Base-by-base conservation (phyloP, 2,329 filamentous ascomycete genomes). In the Ilyonectria sp. region DNA sequence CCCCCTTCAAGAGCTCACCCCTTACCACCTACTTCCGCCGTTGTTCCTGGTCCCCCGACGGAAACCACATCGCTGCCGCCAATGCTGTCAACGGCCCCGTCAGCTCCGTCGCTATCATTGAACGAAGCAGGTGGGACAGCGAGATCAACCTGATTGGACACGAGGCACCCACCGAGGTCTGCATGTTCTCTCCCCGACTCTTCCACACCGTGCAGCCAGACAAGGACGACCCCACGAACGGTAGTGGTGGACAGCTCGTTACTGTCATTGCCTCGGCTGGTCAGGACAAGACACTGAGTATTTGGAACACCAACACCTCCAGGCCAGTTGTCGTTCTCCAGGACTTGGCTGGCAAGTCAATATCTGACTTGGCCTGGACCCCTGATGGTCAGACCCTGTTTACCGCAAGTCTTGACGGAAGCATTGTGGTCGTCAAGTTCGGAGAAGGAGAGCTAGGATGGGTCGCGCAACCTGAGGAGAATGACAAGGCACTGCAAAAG, bases 131-230 rank as follows among this genome's bases (percentile, higher is more conserved):
- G 43, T 99, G 97, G 96, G 94, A 97, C 76, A 94, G 94, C 70
- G 94, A 99, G 77, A 98, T 98, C 82, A 98, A 97, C 79, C 82
- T 99, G 67, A 98, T 99, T 68, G 96, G 96, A 9, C 96, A 99
- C 78, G 96, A 99, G 85, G 95, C 94, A 0, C 96, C 96, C 0
- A 96, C 97, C 0, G 96, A 99, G 82, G 96, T 99, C 3, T 98
- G 95, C 84, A 94, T 96, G 72, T 99, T 99, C 79, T 98, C 96
- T 1, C 97, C 97, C 0, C 88, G 96, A 69, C 84, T 99, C 23
- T 99, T 98, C 77, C 89, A 92, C 65, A 91, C 91, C 15, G 87
- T 89, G 60, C 90, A 94, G 55, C 93, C 92, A 0, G 75, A 83
- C 6, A 84, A 88, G 59, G 84, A 84, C 9, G 86, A 85, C 2